phyloP scores from a whole-genome alignment of 2,329 filamentous ascomycete species.

The Monilinia fructigena region DNA sequence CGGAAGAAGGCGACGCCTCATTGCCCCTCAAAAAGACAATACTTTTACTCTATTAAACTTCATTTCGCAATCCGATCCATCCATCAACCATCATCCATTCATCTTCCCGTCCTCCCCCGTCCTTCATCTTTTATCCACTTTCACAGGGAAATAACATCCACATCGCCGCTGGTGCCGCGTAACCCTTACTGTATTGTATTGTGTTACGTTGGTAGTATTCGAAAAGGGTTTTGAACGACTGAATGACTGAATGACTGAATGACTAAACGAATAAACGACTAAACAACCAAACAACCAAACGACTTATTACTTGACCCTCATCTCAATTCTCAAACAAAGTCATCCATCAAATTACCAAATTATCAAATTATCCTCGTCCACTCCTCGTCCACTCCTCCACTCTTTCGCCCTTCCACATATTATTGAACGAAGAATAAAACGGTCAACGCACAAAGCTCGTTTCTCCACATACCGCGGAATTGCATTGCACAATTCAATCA shows the following conservation, averaged over 20 bases:
- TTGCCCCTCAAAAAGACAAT: too few species aligned
- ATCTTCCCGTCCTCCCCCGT: neutral
- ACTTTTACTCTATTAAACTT: too few species aligned
- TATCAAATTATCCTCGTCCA: neutral
- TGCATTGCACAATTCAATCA: conserved; percentile 3
- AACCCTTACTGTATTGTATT: neutral
- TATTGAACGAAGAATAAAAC: neutral
- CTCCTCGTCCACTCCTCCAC: neutral
- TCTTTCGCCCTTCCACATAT: neutral
- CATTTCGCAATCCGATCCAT: too few species aligned
- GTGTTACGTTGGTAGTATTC: neutral
- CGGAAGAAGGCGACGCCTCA: too few species aligned
- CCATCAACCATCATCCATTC: neutral
- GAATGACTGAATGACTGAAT: too few species aligned
- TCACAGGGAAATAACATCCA: neutral
- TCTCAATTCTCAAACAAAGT: neutral
- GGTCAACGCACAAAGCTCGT: conserved; percentile 22
- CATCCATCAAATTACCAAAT: neutral
- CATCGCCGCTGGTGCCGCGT: conserved; percentile 12
- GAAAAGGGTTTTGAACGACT: conserved; percentile 2
- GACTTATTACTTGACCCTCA: too few species aligned
- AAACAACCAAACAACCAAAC: too few species aligned
- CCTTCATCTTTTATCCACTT: neutral
- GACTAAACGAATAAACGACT: too few species aligned
- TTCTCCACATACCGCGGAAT: conserved; percentile 6